Conservation (phyloP, 179 eudicot genomes). For the Vitellaria paradoxa region DNA sequence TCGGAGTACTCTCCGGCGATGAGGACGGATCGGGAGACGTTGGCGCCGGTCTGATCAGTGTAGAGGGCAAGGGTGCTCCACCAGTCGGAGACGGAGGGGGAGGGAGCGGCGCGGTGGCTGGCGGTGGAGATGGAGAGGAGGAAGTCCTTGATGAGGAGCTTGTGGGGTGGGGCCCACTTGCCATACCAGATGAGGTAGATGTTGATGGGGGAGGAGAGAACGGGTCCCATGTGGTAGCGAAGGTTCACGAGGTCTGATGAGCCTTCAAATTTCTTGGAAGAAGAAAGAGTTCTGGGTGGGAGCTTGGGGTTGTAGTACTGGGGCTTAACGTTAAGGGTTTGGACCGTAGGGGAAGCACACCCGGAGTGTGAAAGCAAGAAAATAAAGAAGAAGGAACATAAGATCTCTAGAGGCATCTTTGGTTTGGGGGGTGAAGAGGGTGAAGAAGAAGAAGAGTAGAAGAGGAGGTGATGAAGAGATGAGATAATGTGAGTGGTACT, state of each 20-base stretch:
- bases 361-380: not conserved
- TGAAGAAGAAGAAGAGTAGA: not conserved
- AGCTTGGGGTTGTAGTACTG: slow-evolving; percentile 46
- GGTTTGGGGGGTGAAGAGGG: not conserved
- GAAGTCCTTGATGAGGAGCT: slow-evolving; percentile 64
- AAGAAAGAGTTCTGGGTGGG: slow-evolving; percentile 39
- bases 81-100: slow-evolving; percentile 77
- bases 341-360: not conserved
- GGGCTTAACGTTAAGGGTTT: slow-evolving; percentile 30
- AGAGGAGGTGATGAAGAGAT: not conserved
- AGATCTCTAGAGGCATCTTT: not conserved
- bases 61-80: slow-evolving; percentile 80
- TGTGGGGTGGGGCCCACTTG: slow-evolving; percentile 47
- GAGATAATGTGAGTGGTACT: not conserved
- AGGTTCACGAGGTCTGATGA: slow-evolving; percentile 70
- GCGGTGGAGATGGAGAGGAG: slow-evolving; percentile 66
- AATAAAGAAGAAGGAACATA: not conserved
- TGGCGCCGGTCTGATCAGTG: slow-evolving; percentile 90
- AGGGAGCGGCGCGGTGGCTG: slow-evolving; percentile 21
- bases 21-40: slow-evolving; percentile 53
- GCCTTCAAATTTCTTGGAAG: slow-evolving; percentile 71
- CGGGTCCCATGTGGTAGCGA: slow-evolving; percentile 97
- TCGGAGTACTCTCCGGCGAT: slow-evolving; percentile 77
- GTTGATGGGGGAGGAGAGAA: slow-evolving; percentile 76
- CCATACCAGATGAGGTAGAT: slow-evolving; percentile 91